Evolutionary conservation across 805 yeast species (phyloP), one percentile per base, ranked within the genome.

Genomic region (Kuraishia capsulata): DNA sequence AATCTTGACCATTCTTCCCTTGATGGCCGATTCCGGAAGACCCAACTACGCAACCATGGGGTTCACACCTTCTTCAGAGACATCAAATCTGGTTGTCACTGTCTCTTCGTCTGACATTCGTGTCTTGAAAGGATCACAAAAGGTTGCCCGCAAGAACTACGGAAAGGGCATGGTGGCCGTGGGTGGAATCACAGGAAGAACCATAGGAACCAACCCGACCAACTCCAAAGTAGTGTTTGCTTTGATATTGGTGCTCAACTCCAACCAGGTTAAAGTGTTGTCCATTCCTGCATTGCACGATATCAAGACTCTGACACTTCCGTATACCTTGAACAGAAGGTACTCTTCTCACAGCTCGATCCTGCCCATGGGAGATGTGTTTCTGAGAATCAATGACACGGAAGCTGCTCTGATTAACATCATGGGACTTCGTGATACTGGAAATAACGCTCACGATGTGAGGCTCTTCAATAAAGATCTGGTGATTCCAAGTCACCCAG

Each of bases 401-500:
- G 81, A 77, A 43, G 77, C 76, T 3, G 69, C 64, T 0, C 48
- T 80, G 35, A 54, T 78, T 5, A 67, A 72, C 21, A 59, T 77
- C 2, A 61, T 73, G 54, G 17, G 47, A 44, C 24, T 53, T 56
- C 3, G 51, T 55, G 11, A 40, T 49, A 44, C 48, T 56, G 5
- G 35, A 51, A 18, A 59, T 51, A 39, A 49, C 57, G 1, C 35
- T 41, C 14, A 38, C 47, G 20, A 48, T 51, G 95, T 85, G 54
- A 60, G 69, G 2, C 59, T 92, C 26, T 89, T 81, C 61, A 81
- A 84, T 50, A 81, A 75, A 20, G 73, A 76, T 43, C 67, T 82
- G 33, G 61, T 71, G 4, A 71, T 81, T 17, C 94, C 96, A 2
- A 73, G 76, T 24, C 69, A 97, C 35, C 99, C 98, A 2, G 68